phyloP scores from a whole-genome alignment of 306 rosid genomes.

The Medicago lupulina region DNA sequence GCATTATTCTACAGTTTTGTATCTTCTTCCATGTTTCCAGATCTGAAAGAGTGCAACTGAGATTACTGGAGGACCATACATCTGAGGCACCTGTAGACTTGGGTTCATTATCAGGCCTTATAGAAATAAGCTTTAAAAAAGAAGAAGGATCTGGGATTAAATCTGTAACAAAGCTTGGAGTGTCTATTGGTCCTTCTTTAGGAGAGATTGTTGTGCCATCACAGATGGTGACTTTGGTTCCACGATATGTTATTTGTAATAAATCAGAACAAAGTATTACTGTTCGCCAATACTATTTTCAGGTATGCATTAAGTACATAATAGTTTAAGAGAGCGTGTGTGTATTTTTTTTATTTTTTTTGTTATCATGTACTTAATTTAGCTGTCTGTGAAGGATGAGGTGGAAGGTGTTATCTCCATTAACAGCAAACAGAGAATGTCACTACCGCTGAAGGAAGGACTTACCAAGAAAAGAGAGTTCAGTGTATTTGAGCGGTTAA shows the following conservation, averaged over 20 bases:
- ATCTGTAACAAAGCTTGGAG: conserved; percentile 76
- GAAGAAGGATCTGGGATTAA: conserved; percentile 65
- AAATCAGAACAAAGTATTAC: conserved; percentile 69
- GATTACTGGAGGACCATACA: conserved; percentile 64
- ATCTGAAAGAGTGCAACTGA: conserved; percentile 72
- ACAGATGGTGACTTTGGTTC: conserved; percentile 81
- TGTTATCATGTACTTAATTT: conserved; percentile 16
- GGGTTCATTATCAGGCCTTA: conserved; percentile 87
- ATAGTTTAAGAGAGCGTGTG: not conserved
- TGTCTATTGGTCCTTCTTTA: conserved; percentile 73
- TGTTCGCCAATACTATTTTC: conserved; percentile 81
- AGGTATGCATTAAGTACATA: conserved; percentile 58
- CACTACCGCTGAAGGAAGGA: conserved; percentile 70
- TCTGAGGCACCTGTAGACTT: conserved; percentile 76
- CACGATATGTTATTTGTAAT: conserved; percentile 79
- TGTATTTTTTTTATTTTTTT: not conserved
- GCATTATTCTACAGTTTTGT: conserved; percentile 38
- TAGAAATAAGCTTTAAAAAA: conserved; percentile 75
- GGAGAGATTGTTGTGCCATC: conserved; percentile 72
- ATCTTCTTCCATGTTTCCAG: conserved; percentile 51
- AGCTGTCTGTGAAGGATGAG: conserved; percentile 67
- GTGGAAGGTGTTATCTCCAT: conserved; percentile 59
- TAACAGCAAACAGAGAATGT: conserved; percentile 62
- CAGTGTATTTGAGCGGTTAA: conserved; percentile 73
- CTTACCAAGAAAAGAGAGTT: conserved; percentile 61